Base-by-base conservation (phyloP, 176 grass and related monocot species). In the Hordeum marinum region DNA sequence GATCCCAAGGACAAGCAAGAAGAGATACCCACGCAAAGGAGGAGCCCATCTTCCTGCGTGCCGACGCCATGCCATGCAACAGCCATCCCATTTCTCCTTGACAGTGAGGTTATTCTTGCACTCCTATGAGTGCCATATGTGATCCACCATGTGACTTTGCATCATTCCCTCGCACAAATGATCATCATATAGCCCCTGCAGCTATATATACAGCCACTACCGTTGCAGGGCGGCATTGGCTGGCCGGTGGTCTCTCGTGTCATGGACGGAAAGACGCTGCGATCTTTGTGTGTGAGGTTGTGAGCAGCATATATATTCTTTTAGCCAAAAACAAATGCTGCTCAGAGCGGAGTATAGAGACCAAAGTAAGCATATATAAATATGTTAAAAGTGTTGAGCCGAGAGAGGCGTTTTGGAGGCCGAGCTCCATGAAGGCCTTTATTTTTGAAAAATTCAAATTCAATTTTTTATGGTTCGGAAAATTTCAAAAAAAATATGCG, bases 101-200 rank as follows among this genome's bases (percentile, higher is more conserved):
- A 9, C 25, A 79, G 37, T 25, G 32, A 46, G 20, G 59, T 58
- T 21, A 75, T 69, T 39, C 70, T 39, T 76, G 82, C 71, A 48
- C 39, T 25, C 29, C 14, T 6, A 50, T 17, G 50, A 20, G 50
- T 55, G 17, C 21, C 50, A 55, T 62, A 45, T 81, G 39, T 37
- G 15, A 25, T 10, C 59, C 5, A 12, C 9, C 59, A 74, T 82
- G 67, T 81, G 81, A 23, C 64, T 60, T 89, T 83, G 83, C 72
- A 87, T 79, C 57, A 84, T 76, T 88, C 52, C 85, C 58, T 86
- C 26, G 45, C 82, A 79, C 58, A 85, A 89, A 78, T 85, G 84
- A 87, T 81, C 82, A 36, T 26, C 71, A 58, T 66, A 9, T 66
- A 66, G 6, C 35, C 76, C 14, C 58, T 78, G 35, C n/a, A 78